Conservation (phyloP, 495 filamentous ascomycete genomes). For the Penicillium soppii region DNA sequence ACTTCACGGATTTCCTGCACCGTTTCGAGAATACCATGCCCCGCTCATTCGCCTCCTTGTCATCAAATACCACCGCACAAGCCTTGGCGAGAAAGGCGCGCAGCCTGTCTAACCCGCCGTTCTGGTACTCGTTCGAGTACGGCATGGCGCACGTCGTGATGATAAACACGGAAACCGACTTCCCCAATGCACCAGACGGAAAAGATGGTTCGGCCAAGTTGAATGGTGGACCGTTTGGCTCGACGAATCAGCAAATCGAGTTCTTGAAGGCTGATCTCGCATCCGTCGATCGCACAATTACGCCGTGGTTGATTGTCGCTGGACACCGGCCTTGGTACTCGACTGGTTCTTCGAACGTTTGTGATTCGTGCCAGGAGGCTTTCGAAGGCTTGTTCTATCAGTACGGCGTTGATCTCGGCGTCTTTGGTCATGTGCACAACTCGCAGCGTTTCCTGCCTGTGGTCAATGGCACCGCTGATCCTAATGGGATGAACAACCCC, state of each 20-base stretch:
- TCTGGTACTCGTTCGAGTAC: conserved; percentile 67
- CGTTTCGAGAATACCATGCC: conserved; percentile 55
- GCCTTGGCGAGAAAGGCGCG: conserved; percentile 47
- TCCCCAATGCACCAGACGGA: conserved; percentile 42
- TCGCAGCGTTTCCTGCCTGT: conserved; percentile 49
- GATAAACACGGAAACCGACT: conserved; percentile 60
- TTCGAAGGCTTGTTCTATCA: conserved; percentile 59
- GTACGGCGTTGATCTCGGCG: conserved; percentile 60
- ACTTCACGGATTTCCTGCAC: conserved; percentile 60
- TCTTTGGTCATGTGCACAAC: conserved; percentile 63
- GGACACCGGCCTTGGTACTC: conserved; percentile 64
- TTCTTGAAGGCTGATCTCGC: conserved; percentile 50
- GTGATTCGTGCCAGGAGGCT: conserved; percentile 52
- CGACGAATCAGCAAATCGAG: conserved; percentile 27
- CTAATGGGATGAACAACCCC: conserved; percentile 51
- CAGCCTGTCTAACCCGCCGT: conserved; percentile 53
- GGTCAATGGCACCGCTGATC: conserved; percentile 40
- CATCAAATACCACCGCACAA: conserved; percentile 45
- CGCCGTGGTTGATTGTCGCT: conserved; percentile 58
- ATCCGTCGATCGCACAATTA: conserved; percentile 48
- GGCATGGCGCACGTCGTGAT: conserved; percentile 57
- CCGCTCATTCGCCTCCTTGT: conserved; percentile 43
- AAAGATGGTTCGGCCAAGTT: conserved; percentile 45
- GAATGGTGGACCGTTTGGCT: conserved; percentile 54
- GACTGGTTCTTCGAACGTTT: conserved; percentile 35